Evolutionary conservation across 2,329 filamentous ascomycete genomes (phyloP).

Genomic region (Diplodia seriata): DNA sequence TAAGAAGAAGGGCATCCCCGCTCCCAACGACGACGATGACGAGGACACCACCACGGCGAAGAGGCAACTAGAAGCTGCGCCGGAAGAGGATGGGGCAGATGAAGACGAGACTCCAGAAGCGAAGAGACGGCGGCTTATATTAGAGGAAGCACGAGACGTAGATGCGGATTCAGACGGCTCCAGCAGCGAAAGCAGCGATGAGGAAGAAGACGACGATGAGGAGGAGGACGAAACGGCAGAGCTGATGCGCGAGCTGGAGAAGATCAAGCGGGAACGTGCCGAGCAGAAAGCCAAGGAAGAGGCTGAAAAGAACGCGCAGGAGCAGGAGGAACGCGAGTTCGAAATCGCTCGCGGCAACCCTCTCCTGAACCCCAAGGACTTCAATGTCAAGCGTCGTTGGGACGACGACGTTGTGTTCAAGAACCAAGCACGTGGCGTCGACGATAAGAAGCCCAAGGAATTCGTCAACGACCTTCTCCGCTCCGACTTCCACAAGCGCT

Average conservation of each 20-base stretch:
- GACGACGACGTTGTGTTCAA: constrained; percentile 99
- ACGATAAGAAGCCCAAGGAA: constrained; percentile 90
- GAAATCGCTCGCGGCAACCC: constrained; percentile 95
- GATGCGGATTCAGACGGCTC: constrained; percentile 79
- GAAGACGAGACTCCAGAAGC: constrained; percentile 75
- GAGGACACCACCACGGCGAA: constrained; percentile 67
- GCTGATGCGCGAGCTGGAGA: constrained; percentile 89
- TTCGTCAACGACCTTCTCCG: constrained; percentile 96
- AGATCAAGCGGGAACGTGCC: constrained; percentile 86
- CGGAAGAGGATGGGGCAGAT: constrained; percentile 43
- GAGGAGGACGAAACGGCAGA: constrained; percentile 81
- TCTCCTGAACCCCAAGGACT: constrained; percentile 84
- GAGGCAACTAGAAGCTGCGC: constrained; percentile 34
- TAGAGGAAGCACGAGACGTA: constrained; percentile 86
- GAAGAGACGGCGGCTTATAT: constrained; percentile 78
- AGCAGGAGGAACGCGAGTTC: constrained; percentile 81
- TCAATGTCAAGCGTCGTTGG: constrained; percentile 89
- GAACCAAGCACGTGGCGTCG: constrained; percentile 94
- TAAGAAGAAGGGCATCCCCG: constrained; percentile 74
- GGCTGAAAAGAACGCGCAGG: constrained; percentile 77
- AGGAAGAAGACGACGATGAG: constrained; percentile 50
- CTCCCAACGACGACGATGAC: constrained; percentile 56
- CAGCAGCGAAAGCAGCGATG: constrained; percentile 63
- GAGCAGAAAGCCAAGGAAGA: constrained; percentile 85
- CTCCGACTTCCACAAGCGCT: constrained; percentile 96